Base-by-base conservation (phyloP, 129 eudicot genomes). In the Escallonia herrerae region DNA sequence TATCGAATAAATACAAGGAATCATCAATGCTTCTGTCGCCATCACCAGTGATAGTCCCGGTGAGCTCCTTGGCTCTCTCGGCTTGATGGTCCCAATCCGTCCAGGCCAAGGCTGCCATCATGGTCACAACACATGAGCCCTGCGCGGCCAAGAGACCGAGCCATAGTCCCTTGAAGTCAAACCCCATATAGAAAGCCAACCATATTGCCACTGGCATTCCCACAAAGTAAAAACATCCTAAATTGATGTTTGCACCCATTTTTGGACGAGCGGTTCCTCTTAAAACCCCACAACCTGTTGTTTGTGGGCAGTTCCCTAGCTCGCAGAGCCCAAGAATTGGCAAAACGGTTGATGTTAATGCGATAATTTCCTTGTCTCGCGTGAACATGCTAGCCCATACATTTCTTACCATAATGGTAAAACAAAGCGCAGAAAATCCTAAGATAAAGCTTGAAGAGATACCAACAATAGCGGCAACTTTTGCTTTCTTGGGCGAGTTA, bases 261-360 rank as follows among this genome's bases (percentile, higher is more conserved):
- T 65, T 77, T 6, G 90, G 90, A 67, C 83, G 43, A 2, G 90
- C 90, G 6, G 76, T 77, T 15, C 90, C 90, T 59, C 90, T 74
- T 13, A 84, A 44, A 3, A 74, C 86, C 46, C 90, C 90, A 15
- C 83, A 84, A 0, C 76, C 81, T 2, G 86, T 77, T 3, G 90
- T 84, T 71, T 84, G 90, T 3, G 90, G 86, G 56, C 83, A 80
- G 63, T 84, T 84, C 5, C 90, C 86, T 8, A 84, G 74, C 56
- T 84, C 90, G 41, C 90, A 84, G 2, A 84, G 72, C 15, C 90
- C 90, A 33, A 84, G 74, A 3, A 84, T 60, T 5, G 90, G 90
- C 72, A 84, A 64, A 44, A 77, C 83, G 63, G 54, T 43, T 6
- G 83, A 70, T 13, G 90, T 84, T 15, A 84, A 15, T 0, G 86